Percentiles rank a stretch among this genome's conserved stretches.
These are phyloP conservation scores for Chernovozyma sophiae-reginae DNA, from an alignment of 1,139 yeast species.

Conservation along the genomic window DNA sequence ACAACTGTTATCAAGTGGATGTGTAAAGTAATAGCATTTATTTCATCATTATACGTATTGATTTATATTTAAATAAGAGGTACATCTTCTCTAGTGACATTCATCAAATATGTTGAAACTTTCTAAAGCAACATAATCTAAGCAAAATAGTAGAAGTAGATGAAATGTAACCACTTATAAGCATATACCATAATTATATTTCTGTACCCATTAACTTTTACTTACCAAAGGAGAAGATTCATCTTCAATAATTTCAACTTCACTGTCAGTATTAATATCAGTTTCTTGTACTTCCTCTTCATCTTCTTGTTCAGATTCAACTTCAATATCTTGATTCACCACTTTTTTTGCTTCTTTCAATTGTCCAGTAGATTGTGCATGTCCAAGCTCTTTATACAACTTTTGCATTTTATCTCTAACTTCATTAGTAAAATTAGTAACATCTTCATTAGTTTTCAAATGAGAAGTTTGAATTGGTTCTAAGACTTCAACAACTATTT, in stretches of 20 bases:
- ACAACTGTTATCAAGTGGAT: neutral
- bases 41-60: neutral
- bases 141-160: too few species aligned
- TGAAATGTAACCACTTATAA: too few species aligned
- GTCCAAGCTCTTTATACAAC: conserved; percentile 29
- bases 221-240: conserved; percentile 5
- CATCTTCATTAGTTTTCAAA: conserved; percentile 53
- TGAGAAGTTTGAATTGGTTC: conserved; percentile 62
- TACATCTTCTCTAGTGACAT: too few species aligned
- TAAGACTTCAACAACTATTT: conserved; percentile 59
- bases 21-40: neutral
- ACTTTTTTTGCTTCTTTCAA: too few species aligned
- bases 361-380: conserved; percentile 17
- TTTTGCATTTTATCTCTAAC: conserved; percentile 33
- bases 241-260: conserved; percentile 14
- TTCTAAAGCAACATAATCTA: too few species aligned
- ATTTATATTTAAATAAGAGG: neutral
- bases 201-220: too few species aligned
- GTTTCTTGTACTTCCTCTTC: conserved; percentile 4
- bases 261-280: conserved; percentile 15
- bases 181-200: too few species aligned
- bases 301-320: neutral
- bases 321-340: conserved; percentile 7
- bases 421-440: conserved; percentile 42
- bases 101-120: too few species aligned